Conservation (phyloP, 345 rosid species). For the Populus pruinosa region DNA sequence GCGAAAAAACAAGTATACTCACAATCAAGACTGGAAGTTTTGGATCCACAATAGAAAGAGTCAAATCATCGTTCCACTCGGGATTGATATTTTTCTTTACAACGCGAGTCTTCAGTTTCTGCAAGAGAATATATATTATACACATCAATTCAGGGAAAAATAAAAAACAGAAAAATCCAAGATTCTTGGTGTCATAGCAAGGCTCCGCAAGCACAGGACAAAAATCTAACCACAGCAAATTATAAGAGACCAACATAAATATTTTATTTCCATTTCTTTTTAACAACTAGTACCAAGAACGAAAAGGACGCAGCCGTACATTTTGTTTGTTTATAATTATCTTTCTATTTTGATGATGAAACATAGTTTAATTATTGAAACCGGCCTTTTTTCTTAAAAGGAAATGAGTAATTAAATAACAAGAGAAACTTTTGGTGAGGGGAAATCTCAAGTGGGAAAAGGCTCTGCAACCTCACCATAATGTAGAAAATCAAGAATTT, state of each 20-base stretch:
- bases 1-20: slow-evolving; percentile 21
- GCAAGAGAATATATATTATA: slow-evolving; percentile 9
- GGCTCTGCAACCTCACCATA: background rate
- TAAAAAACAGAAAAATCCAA: background rate
- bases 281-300: background rate
- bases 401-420: background rate
- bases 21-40: slow-evolving; percentile 59
- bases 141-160: background rate
- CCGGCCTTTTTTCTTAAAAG: too few species aligned
- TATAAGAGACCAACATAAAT: too few species aligned
- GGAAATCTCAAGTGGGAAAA: background rate
- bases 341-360: background rate
- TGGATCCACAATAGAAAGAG: slow-evolving; percentile 64
- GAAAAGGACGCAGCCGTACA: background rate
- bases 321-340: background rate
- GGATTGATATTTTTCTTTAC: slow-evolving; percentile 61
- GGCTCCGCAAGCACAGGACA: background rate
- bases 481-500: background rate
- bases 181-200: background rate
- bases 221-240: too few species aligned
- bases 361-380: background rate
- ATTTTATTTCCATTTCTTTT: too few species aligned
- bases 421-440: background rate
- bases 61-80: slow-evolving; percentile 78
- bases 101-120: slow-evolving; percentile 79